Base-by-base conservation (phyloP, 1,139 yeast species). In the Groenewaldozyma sp. region DNA sequence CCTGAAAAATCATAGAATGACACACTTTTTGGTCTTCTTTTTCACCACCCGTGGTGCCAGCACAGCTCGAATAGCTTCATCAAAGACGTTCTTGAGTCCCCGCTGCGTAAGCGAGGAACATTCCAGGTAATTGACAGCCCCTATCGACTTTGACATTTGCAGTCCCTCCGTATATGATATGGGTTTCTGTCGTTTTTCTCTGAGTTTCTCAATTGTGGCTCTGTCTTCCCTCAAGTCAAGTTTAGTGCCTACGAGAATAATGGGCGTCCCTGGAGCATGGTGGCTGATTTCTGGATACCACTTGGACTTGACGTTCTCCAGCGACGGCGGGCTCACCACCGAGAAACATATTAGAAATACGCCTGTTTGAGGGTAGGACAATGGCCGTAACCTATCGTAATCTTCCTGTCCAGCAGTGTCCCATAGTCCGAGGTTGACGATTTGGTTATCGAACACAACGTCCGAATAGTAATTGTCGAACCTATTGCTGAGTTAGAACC, bases 321-420 rank as follows among this genome's bases (percentile, higher is more conserved):
- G 84, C 20, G 93, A 80, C 32, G 81, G 74, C 16, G 93, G 94
- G 51, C 81, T 82, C 37, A 82, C 82, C 9, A 87, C 78, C 11
- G 94, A 82, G 63, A 87, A 87, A 63, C 96, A 87, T 47, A 86
- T 76, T 45, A 87, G 65, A 56, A 87, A 87, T 34, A 87, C 82
- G 53, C 86, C 95, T 0, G 96, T 86, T 55, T 87, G 95, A 2
- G 95, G 95, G 57, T 87, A 87, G 16, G 94, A 82, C 47, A 87
- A 68, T 3, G 96, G 96, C 63, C 96, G 73, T 57, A 87, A 70
- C 48, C 95, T 71, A 60, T 87, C 95, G 61, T 87, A 87, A 60
- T 87, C 96, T 55, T 83, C 82, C 63, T 87, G 96, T 22, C 96
- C 96, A 6, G 96, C 96, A n/a, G 96, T 87, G 71, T 87, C 96